Evolutionary conservation across 768 basidiomycete species (phyloP).

Genomic region (Kwoniella sp.): DNA sequence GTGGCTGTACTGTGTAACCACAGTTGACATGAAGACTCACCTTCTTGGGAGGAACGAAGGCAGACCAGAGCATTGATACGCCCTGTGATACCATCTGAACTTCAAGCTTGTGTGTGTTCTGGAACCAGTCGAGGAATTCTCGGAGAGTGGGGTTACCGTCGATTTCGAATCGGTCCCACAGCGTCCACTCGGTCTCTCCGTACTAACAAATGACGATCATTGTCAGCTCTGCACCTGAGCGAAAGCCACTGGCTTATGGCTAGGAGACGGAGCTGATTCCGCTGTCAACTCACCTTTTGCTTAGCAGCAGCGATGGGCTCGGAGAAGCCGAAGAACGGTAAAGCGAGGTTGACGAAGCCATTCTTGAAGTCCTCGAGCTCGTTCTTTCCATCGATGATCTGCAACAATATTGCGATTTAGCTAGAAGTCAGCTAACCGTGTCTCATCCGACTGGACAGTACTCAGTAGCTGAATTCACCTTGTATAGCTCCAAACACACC

Average conservation of each 20-base stretch:
- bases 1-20: too few species aligned
- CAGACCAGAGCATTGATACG: constrained; percentile 97
- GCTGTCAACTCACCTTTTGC: constrained; percentile 62
- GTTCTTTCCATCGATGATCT: constrained; percentile 95
- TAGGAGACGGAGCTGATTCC: not conserved
- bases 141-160: constrained; percentile 82
- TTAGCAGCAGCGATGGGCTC: constrained; percentile 91
- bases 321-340: constrained; percentile 99
- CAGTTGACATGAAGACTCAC: constrained; percentile 58
- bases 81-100: constrained; percentile 96
- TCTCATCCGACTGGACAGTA: not conserved
- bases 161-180: constrained; percentile 98
- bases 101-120: constrained; percentile 78
- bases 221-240: not conserved
- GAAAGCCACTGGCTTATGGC: not conserved
- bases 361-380: constrained; percentile 96
- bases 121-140: constrained; percentile 82
- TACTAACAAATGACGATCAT: constrained; percentile 59
- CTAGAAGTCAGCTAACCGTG: constrained; percentile 20
- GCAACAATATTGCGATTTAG: not conserved
- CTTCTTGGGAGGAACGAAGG: constrained; percentile 91
- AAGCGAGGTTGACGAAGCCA: constrained; percentile 93
- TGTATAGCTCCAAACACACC: constrained; percentile 95
- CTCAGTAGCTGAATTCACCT: constrained; percentile 62
- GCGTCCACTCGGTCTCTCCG: constrained; percentile 85